phyloP scores from a whole-genome alignment of 306 rosid species.

The Vigna reflexopilosa region DNA sequence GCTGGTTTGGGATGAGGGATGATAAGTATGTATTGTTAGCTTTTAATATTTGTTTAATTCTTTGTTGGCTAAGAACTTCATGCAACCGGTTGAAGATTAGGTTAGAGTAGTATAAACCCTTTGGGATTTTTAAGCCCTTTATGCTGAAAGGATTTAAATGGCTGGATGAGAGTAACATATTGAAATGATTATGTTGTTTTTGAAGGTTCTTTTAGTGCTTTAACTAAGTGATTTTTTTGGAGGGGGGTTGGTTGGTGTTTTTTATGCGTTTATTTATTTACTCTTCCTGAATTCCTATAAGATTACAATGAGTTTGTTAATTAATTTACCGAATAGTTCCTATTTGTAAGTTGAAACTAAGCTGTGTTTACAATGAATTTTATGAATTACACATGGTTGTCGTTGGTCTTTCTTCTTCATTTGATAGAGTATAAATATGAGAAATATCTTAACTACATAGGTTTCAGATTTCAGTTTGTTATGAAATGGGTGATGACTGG shows the following conservation, averaged over 20 bases:
- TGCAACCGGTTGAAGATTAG: not conserved
- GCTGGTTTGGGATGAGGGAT: not conserved
- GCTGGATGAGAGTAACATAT: not conserved
- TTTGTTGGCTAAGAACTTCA: conserved; percentile 3
- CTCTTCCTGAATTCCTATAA: not conserved
- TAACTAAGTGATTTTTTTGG: not conserved
- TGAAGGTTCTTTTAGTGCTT: not conserved
- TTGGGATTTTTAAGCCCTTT: not conserved
- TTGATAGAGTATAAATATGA: not conserved
- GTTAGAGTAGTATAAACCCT: not conserved
- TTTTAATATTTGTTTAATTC: not conserved
- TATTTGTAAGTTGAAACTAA: not conserved
- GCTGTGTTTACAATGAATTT: not conserved
- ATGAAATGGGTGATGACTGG: not conserved
- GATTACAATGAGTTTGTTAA: not conserved
- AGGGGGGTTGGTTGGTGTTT: not conserved
- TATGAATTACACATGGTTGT: not conserved
- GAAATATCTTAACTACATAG: not conserved
- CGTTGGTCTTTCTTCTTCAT: not conserved
- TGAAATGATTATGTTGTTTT: not conserved
- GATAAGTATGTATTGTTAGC: not conserved
- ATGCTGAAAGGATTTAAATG: not conserved
- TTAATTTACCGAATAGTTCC: not conserved
- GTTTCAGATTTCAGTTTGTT: not conserved
- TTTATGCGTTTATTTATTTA: not conserved